These are phyloP conservation scores for Dactylellina sp. DNA, from an alignment of 2,329 filamentous ascomycete species.

Conservation along the genomic window DNA sequence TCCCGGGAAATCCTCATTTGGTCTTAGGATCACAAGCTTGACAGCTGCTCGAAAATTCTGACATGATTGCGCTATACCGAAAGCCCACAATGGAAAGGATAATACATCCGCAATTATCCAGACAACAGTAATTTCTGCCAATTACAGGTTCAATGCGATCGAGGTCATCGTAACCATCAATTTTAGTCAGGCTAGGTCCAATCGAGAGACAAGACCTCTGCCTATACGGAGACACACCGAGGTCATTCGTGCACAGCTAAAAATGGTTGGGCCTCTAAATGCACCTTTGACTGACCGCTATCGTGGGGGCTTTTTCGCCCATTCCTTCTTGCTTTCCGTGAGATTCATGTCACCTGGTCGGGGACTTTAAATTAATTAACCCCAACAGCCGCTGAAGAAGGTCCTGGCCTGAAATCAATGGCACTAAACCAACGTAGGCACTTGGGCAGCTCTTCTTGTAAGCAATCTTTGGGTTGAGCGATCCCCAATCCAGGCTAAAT, in stretches of 20 bases:
- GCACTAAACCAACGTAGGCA: constrained; percentile 43
- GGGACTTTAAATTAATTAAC: constrained; percentile 39
- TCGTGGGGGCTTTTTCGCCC: constrained; percentile 14
- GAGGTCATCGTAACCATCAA: constrained; percentile 11
- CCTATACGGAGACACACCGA: constrained; percentile 48
- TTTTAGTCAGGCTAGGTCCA: background rate
- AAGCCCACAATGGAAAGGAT: constrained; percentile 30
- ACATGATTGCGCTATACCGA: constrained; percentile 34
- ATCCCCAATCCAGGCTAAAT: constrained; percentile 34
- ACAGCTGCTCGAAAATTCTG: constrained; percentile 8
- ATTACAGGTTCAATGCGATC: constrained; percentile 15
- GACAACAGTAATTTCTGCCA: background rate
- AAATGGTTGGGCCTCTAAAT: background rate
- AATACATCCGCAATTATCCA: constrained; percentile 8
- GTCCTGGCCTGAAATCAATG: constrained; percentile 24
- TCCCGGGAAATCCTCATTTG: background rate
- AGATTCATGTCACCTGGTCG: constrained; percentile 27
- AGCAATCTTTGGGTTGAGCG: background rate
- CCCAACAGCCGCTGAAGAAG: constrained; percentile 47
- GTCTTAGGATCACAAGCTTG: constrained; percentile 42
- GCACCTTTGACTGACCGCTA: background rate
- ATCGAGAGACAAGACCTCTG: constrained; percentile 9
- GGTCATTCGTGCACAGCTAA: constrained; percentile 28
- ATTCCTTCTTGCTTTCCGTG: constrained; percentile 8
- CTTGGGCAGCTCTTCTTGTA: background rate